Evolutionary conservation across 2,329 filamentous ascomycete species (phyloP).

Genomic region (Ceratocystis destructans): DNA sequence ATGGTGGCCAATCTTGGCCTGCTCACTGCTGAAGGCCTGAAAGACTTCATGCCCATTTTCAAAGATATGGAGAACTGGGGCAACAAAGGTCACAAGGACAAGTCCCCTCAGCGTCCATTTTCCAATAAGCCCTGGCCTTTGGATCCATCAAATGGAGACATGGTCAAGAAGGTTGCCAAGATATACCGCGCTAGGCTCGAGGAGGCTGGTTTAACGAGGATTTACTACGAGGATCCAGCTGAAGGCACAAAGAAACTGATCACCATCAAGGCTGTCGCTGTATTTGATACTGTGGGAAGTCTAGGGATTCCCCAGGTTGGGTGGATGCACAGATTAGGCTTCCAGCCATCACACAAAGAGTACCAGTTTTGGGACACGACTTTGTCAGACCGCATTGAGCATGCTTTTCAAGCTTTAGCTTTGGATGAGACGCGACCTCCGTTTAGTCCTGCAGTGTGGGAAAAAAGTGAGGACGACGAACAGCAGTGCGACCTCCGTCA

Average conservation of each 20-base stretch:
- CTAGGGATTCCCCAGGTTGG: constrained; percentile 33
- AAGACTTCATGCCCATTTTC: constrained; percentile 42
- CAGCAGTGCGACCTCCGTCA: constrained; percentile 31
- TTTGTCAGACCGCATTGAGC: constrained; percentile 38
- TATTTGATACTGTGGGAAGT: constrained; percentile 35
- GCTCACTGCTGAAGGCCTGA: constrained; percentile 39
- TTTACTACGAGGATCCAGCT: constrained; percentile 6
- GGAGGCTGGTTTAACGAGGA: constrained; percentile 32
- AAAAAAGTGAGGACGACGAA: constrained; percentile 24
- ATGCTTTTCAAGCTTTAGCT: constrained; percentile 46
- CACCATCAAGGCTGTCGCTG: constrained; percentile 30
- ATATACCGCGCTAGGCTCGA: constrained; percentile 34
- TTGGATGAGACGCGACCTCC: constrained; percentile 42
- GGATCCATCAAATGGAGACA: constrained; percentile 16
- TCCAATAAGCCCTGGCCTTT: constrained; percentile 35
- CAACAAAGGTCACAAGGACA: constrained; percentile 32
- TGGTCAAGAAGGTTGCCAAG: constrained; percentile 25
- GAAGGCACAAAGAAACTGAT: constrained; percentile 9
- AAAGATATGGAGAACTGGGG: constrained; percentile 43
- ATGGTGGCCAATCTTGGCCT: constrained; percentile 39
- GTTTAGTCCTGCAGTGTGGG: constrained; percentile 44
- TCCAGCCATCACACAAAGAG: constrained; percentile 33
- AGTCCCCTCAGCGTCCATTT: constrained; percentile 36
- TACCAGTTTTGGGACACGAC: constrained; percentile 42
- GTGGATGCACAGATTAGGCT: constrained; percentile 35